Conservation (phyloP, 2,329 filamentous ascomycete species). For the Colletotrichum karsti region DNA sequence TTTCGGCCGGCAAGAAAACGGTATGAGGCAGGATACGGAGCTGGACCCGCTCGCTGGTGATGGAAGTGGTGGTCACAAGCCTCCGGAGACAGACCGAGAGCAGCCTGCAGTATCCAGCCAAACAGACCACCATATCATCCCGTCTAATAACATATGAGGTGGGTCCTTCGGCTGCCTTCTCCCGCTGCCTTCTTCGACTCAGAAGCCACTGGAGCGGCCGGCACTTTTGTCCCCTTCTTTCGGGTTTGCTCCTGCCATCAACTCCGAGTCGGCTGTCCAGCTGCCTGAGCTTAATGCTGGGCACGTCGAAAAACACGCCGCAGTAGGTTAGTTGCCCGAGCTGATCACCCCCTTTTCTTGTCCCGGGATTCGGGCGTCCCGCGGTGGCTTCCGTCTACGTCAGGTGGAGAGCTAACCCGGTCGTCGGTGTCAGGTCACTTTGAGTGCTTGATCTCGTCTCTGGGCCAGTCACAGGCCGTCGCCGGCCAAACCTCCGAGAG, state of each 20-base stretch:
- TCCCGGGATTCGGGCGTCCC: background rate
- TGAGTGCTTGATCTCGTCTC: background rate
- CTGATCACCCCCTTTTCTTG: background rate
- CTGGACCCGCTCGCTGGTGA: too few species aligned
- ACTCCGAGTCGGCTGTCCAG: background rate
- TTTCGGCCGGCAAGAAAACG: background rate
- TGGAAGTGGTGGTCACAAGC: background rate
- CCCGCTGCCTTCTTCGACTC: background rate
- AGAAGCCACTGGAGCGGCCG: background rate
- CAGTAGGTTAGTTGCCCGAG: background rate
- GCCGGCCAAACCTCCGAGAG: background rate
- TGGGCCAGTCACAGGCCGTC: background rate
- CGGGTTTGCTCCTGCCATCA: background rate
- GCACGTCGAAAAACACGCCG: background rate
- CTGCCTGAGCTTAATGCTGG: background rate
- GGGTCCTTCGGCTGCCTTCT: conserved; percentile 1
- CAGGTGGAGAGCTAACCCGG: background rate
- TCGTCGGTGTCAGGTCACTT: background rate
- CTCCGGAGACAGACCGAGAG: background rate
- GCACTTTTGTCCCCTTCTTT: background rate
- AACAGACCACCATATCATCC: background rate
- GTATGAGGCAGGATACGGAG: too few species aligned
- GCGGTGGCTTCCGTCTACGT: background rate
- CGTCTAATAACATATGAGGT: background rate
- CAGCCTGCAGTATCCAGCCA: background rate